Evolutionary conservation across 2,329 filamentous ascomycete species (phyloP).

Genomic region (Torrubiellomyces zombiae): DNA sequence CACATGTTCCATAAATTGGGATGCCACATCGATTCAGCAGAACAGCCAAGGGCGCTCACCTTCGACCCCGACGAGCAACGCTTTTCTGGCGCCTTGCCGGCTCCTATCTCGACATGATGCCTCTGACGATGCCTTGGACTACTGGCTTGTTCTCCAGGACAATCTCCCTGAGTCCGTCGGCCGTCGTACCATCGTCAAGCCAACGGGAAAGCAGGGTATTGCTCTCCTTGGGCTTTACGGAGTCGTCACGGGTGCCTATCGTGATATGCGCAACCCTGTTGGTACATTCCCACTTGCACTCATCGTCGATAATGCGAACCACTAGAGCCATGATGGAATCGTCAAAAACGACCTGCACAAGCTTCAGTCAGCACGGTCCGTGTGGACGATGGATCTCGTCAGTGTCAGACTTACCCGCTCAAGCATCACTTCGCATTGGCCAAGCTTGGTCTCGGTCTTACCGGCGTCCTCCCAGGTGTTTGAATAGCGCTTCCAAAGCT

Average conservation of each 20-base stretch:
- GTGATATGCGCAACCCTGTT: conserved; percentile 81
- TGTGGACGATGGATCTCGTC: neutral
- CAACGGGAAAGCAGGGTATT: conserved; percentile 68
- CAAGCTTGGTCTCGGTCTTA: conserved; percentile 25
- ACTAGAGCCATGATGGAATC: conserved; percentile 82
- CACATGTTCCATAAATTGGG: no score
- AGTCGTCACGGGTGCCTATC: conserved; percentile 57
- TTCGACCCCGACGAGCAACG: no score
- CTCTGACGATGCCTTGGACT: conserved; percentile 29
- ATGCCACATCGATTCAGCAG: no score
- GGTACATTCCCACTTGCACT: conserved; percentile 45
- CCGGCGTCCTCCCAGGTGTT: conserved; percentile 33
- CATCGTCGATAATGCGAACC: conserved; percentile 49
- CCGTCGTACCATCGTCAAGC: conserved; percentile 39
- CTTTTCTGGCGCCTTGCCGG: neutral
- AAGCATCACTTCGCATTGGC: conserved; percentile 45
- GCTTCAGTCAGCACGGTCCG: conserved; percentile 2
- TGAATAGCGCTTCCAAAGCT: conserved; percentile 60
- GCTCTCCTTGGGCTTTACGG: conserved; percentile 85
- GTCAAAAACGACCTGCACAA: conserved; percentile 57
- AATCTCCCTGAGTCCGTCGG: conserved; percentile 27
- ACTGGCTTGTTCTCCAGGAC: conserved; percentile 31
- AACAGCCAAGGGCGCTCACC: no score
- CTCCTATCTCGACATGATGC: conserved; percentile 29
- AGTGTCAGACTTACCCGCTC: conserved; percentile 32